Conservation (phyloP, 2,329 filamentous ascomycete genomes). For the Alternaria rosae region DNA sequence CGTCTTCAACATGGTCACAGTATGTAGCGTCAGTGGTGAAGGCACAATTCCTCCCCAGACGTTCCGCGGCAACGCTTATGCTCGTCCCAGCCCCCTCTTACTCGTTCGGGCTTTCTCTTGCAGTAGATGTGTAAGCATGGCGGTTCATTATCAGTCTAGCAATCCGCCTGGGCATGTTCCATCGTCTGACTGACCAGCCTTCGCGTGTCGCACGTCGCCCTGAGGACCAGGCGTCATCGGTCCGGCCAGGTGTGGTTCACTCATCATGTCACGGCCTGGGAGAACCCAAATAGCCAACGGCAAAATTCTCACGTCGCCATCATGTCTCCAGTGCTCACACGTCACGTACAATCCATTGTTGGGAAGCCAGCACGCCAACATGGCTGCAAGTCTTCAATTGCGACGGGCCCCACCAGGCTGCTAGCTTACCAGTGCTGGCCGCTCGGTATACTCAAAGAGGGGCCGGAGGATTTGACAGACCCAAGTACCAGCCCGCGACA, state of each 20-base stretch:
- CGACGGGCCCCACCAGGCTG: slow-evolving; percentile 16
- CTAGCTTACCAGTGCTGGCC: slow-evolving; percentile 24
- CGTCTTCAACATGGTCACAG: background rate
- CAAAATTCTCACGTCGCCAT: slow-evolving; percentile 13
- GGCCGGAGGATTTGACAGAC: slow-evolving; percentile 25
- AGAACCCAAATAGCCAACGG: slow-evolving; percentile 15
- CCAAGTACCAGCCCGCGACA: slow-evolving; percentile 16
- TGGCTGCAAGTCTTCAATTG: slow-evolving; percentile 2
- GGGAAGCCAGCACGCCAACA: background rate
- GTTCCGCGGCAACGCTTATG: background rate
- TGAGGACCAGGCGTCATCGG: background rate
- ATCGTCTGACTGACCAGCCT: background rate
- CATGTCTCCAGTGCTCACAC: slow-evolving; percentile 1
- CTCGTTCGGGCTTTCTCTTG: background rate
- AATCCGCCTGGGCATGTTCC: background rate
- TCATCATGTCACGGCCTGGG: background rate
- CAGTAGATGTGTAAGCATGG: slow-evolving; percentile 3
- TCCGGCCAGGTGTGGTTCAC: background rate
- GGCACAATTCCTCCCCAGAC: background rate
- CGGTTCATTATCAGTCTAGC: background rate
- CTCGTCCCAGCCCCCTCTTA: background rate
- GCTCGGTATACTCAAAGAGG: slow-evolving; percentile 18
- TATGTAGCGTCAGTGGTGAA: background rate
- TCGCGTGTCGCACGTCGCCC: background rate
- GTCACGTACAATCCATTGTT: background rate